Base-by-base conservation (phyloP, 768 basidiomycete genomes). In the Russula brevipes region DNA sequence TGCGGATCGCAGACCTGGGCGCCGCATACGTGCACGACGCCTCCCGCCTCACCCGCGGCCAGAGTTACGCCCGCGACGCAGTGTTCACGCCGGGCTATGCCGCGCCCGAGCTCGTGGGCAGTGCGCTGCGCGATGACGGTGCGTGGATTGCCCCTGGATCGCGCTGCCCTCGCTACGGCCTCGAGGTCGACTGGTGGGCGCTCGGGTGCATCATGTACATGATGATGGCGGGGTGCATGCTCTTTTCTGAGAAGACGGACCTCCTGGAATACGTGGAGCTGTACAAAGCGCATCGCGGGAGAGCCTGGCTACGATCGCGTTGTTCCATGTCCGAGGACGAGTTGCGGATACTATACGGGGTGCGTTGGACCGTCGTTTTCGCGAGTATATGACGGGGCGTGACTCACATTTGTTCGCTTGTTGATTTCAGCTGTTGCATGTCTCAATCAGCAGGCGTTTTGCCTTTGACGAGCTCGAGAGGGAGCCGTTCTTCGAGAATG, bases 101-200 rank as follows among this genome's bases (percentile, higher is more conserved):
- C 1, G 65, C 65, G 33, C 67, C 67, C 12, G 67, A 68, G 42
- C 45, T 68, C 9, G 64, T 66, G 14, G 65, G 60, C 2, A 35
- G 33, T 42, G 65, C 54, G 9, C 35, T 58, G 39, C 60, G 54
- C 10, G 57, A 56, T 3, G 60, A 68, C 54, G 58, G 64, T 14
- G 60, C 60, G 35, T 66, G 66, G 59, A 46, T 60, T 14, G 50
- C 59, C 2, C 60, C 65, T 4, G 60, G 56, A 4, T 58, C 47
- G 14, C 60, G 57, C 24, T 57, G 59, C 39, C 57, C 61, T 42
- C 49, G 56, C 31, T 68, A 68, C 19, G 67, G 67, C 50, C 53
- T 63, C 31, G 58, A 63, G 52, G 65, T 66, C 39, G 67, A 68
- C 52, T 68, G 67, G 67, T 68, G 67, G 67, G 65, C 58, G 39